Evolutionary conservation across 495 filamentous ascomycete species (phyloP).

Genomic region (Trichoderma parareesei): DNA sequence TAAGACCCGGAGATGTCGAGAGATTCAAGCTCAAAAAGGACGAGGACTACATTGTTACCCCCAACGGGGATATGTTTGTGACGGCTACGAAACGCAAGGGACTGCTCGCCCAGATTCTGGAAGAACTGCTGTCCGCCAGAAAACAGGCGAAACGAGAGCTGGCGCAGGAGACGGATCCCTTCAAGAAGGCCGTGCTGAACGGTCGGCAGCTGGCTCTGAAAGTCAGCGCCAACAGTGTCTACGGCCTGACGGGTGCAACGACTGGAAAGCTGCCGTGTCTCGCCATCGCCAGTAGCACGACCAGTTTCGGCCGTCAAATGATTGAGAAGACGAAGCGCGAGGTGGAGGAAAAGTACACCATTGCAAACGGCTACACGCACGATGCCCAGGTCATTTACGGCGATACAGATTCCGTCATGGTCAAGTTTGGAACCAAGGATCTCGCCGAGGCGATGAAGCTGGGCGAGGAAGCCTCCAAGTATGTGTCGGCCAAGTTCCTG

Average conservation of each 20-base stretch:
- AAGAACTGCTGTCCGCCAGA: constrained; percentile 80
- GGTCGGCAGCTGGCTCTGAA: constrained; percentile 96
- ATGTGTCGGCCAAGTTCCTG: constrained; percentile 83
- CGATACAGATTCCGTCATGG: constrained; percentile 99
- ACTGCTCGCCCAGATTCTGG: constrained; percentile 86
- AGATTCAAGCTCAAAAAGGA: constrained; percentile 66
- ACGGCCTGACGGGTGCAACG: constrained; percentile 93
- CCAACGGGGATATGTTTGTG: constrained; percentile 88
- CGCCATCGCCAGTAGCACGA: constrained; percentile 91
- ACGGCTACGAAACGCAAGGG: constrained; percentile 86
- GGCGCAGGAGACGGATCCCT: constrained; percentile 84
- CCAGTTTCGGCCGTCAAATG: constrained; percentile 93
- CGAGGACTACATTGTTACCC: constrained; percentile 93
- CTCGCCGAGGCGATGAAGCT: constrained; percentile 86
- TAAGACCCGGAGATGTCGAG: constrained; percentile 74
- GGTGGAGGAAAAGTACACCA: constrained; percentile 80
- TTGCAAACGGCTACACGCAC: constrained; percentile 88
- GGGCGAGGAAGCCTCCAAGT: constrained; percentile 80
- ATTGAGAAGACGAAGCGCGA: constrained; percentile 94
- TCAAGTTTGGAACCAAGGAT: constrained; percentile 88
- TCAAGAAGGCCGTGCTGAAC: constrained; percentile 96
- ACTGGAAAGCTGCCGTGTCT: constrained; percentile 94
- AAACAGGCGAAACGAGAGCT: constrained; percentile 90
- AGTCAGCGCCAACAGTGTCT: constrained; percentile 95
- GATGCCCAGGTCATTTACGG: constrained; percentile 97